These are phyloP conservation scores for Tetramitus jugosus DNA, from an alignment of 208 protist species.

Conservation along the genomic window DNA sequence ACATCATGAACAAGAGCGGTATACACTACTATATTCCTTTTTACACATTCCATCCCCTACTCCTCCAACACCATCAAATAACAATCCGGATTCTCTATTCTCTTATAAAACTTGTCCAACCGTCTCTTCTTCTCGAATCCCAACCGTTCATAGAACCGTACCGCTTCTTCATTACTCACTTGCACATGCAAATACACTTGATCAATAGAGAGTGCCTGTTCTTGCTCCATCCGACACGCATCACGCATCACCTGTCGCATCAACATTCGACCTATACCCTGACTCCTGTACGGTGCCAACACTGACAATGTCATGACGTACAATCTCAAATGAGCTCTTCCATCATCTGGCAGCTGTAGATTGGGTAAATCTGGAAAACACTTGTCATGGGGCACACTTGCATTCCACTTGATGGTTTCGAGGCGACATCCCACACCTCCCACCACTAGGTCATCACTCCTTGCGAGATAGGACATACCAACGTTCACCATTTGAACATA, in stretches of 20 bases:
- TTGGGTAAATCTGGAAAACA: background rate
- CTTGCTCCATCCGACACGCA: background rate
- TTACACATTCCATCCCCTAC: too few relatives aligned
- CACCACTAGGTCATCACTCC: background rate
- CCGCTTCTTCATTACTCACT: background rate
- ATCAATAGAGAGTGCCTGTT: background rate
- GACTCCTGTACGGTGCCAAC: slow-evolving; percentile 3
- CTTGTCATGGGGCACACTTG: background rate
- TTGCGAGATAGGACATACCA: background rate
- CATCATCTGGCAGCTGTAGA: too few relatives aligned
- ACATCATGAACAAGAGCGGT: too few relatives aligned
- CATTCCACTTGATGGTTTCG: background rate
- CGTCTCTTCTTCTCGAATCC: background rate
- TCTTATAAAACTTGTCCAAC: slow-evolving; percentile 8
- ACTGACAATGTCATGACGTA: background rate
- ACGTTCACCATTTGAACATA: background rate
- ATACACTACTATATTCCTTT: too few relatives aligned
- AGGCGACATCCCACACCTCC: background rate
- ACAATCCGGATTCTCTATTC: background rate
- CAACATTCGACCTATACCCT: background rate
- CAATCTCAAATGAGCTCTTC: too few relatives aligned
- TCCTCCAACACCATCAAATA: too few relatives aligned
- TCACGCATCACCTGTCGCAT: background rate
- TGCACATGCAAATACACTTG: slow-evolving; percentile 15
- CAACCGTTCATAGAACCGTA: slow-evolving; percentile 13